Evolutionary conservation across 371 early-diverging fungal species (phyloP).

Genomic region (Capniomyces stellatus): DNA sequence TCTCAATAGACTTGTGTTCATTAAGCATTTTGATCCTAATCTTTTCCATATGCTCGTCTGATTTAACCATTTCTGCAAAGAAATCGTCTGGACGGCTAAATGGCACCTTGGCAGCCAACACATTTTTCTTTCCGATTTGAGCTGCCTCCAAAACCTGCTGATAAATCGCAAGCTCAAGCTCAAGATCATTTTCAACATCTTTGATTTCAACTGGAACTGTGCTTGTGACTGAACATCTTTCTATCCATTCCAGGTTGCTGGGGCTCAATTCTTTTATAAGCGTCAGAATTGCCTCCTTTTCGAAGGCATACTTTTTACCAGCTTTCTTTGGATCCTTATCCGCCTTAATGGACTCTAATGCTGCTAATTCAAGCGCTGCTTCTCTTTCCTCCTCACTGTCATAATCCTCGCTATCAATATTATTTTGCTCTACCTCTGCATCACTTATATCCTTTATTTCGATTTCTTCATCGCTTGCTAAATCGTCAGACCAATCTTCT

Average conservation of each 20-base stretch:
- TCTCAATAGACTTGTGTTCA: conserved; percentile 57
- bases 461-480: conserved; percentile 7
- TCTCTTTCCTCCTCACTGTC: conserved; percentile 17
- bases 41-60: conserved; percentile 81
- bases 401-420: conserved; percentile 8
- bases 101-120: conserved; percentile 42
- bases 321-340: conserved; percentile 11
- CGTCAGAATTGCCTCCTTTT: conserved; percentile 33
- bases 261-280: conserved; percentile 46
- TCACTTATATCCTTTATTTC: conserved; percentile 1
- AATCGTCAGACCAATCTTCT: conserved; percentile 9
- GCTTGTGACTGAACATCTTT: conserved; percentile 55
- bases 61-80: conserved; percentile 92
- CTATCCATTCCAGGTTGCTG: conserved; percentile 57
- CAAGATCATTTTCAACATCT: conserved; percentile 67
- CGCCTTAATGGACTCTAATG: conserved; percentile 13
- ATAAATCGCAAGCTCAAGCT: conserved; percentile 70
- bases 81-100: conserved; percentile 75
- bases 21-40: conserved; percentile 66
- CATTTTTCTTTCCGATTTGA: conserved; percentile 33
- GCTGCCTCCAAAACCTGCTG: conserved; percentile 74
- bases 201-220: conserved; percentile 28
- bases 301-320: conserved; percentile 15
- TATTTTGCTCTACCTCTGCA: conserved; percentile 8
- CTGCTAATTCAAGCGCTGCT: conserved; percentile 20